Evolutionary conservation across 2,329 filamentous ascomycete species (phyloP).

Genomic region (Penicillium janthinellum): DNA sequence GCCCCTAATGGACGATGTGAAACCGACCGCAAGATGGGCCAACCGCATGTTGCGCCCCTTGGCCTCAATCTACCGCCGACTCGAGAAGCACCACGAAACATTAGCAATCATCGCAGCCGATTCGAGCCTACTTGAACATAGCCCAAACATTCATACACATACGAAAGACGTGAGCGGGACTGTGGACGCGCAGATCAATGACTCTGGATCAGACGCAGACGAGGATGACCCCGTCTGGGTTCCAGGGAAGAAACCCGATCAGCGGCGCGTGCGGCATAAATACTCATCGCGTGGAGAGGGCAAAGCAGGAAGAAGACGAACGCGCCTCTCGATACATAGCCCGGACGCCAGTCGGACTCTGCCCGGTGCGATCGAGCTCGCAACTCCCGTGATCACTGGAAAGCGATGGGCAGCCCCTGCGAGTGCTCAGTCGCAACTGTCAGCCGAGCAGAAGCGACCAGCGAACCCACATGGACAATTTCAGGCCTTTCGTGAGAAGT

Average conservation of each 20-base stretch:
- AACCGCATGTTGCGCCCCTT: conserved; percentile 48
- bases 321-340: conserved; percentile 37
- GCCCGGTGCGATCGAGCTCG: conserved; percentile 46
- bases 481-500: conserved; percentile 31
- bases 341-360: conserved; percentile 38
- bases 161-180: conserved; percentile 7
- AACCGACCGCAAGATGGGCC: conserved; percentile 46
- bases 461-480: conserved; percentile 15
- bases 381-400: conserved; percentile 46
- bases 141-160: conserved; percentile 4
- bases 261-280: conserved; percentile 40
- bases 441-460: conserved; percentile 8
- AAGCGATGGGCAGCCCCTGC: conserved; percentile 28
- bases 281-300: conserved; percentile 38
- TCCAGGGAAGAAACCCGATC: conserved; percentile 34
- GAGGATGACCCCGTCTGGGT: conserved; percentile 45
- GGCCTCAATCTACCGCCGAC: conserved; percentile 41
- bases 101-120: conserved; percentile 30
- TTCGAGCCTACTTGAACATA: conserved; percentile 22
- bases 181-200: conserved; percentile 7
- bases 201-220: conserved; percentile 38
- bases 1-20: conserved; percentile 39
- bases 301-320: conserved; percentile 26
- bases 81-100: conserved; percentile 45
- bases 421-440: conserved; percentile 26